Conservation (phyloP, 352 stramenopile species). For the Phytophthora cactorum region DNA sequence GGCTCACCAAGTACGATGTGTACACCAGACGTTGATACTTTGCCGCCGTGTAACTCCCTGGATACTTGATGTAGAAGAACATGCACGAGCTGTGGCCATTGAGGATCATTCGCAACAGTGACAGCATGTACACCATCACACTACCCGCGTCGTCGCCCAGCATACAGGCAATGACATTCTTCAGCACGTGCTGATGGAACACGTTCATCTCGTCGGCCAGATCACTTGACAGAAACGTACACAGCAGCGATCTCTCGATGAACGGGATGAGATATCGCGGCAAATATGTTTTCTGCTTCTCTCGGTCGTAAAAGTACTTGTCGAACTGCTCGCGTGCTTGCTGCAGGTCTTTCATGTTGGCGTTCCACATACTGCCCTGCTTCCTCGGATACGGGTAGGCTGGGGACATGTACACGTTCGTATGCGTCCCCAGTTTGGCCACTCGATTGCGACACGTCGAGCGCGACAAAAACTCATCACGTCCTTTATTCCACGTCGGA, state of each 20-base stretch:
- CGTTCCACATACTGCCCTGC: conserved; percentile 72
- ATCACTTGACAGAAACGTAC: conserved; percentile 70
- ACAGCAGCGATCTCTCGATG: conserved; percentile 78
- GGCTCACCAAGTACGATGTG: conserved; percentile 72
- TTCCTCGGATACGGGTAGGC: conserved; percentile 82
- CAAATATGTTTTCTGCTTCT: conserved; percentile 59
- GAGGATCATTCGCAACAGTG: conserved; percentile 77
- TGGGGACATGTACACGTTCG: conserved; percentile 79
- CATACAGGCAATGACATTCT: conserved; percentile 77
- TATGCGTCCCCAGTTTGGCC: conserved; percentile 75
- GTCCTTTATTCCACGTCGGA: conserved; percentile 67
- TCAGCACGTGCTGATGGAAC: conserved; percentile 84
- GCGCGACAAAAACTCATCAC: conserved; percentile 76
- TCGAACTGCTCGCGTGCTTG: conserved; percentile 74
- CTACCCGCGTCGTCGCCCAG: conserved; percentile 46
- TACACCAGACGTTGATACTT: conserved; percentile 79
- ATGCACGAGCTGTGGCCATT: conserved; percentile 80
- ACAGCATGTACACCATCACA: conserved; percentile 57
- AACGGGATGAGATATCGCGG: conserved; percentile 65
- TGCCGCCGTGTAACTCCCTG: conserved; percentile 55
- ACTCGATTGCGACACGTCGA: conserved; percentile 67
- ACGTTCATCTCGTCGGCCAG: conserved; percentile 77
- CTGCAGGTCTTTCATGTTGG: conserved; percentile 70
- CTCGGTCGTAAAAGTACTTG: conserved; percentile 66
- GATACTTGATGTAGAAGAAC: conserved; percentile 89